Evolutionary conservation across 1,139 yeast species (phyloP), one percentile per base, ranked within the genome.

Genomic region (Suhomyces wounanorum): DNA sequence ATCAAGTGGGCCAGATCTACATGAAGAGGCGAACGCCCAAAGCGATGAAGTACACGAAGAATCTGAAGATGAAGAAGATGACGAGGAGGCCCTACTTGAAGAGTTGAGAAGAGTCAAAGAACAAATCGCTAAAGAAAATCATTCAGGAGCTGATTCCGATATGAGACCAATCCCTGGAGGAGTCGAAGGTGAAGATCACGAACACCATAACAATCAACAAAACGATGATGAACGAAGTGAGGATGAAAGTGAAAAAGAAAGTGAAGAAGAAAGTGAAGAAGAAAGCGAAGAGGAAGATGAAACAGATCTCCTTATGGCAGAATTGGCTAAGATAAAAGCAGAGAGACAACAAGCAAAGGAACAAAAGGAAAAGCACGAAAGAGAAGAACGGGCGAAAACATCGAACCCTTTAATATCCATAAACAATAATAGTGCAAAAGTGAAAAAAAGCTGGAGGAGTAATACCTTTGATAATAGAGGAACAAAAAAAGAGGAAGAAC

Each of bases 401-500:
- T 72, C 80, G 2, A 81, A 81, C 55, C 84, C 85, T 2, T 63
- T 82, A 40, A 54, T 79, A 17, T 64, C 62, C 39, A 52, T 63
- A 23, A 53, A 43, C 7, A 11, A 11, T 2, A 16, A 6, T 4
- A 30, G n/a, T n/a, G 30, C 33, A 25, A 35, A 36, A 13, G 47
- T 14, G n/a, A 76, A 75, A 58, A 74, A 75, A 51, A 69, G 76
- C 47, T 82, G 92, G 91, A 72, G 91, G 59, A 78, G 77, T 35
- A 75, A 85, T 1, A 69, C 78, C 0, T 72, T 75, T 62, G 74
- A 72, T 53, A 72, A 72, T 46, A 70, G 72, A 43, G 56, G 61
- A 26, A 55, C 56, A n/a, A 21, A 41, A n/a, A 28, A n/a, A 3
- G 37, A 39, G 8, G 48, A 38, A n/a, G 50, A 57, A 10, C 55